phyloP scores from a whole-genome alignment of 148 eudicot species.

The Diospyros kaki region DNA sequence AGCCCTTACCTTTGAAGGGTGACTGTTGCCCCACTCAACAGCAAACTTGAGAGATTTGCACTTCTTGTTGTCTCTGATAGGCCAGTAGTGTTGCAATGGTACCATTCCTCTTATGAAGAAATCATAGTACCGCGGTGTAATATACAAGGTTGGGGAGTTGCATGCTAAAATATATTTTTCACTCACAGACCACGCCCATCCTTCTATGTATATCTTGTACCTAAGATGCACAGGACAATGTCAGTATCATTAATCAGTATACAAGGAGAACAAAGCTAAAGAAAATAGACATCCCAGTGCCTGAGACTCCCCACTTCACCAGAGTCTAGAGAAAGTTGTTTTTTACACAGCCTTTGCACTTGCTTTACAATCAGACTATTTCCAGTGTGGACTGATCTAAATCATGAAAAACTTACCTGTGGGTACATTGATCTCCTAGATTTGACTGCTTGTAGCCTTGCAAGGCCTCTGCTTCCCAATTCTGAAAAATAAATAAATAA shows the following conservation, averaged over 20 bases:
- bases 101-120: constrained; percentile 43
- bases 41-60: constrained; percentile 60
- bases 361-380: too few species aligned
- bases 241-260: background rate
- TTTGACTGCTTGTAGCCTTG: constrained; percentile 42
- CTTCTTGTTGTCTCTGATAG: constrained; percentile 34
- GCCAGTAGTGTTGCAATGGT: constrained; percentile 57
- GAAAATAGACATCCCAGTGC: background rate
- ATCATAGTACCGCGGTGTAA: constrained; percentile 37
- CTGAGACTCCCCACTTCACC: too few species aligned
- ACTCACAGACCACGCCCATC: constrained; percentile 76
- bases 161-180: constrained; percentile 61
- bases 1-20: constrained; percentile 34
- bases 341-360: too few species aligned
- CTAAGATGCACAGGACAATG: constrained; percentile 11
- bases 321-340: too few species aligned
- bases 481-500: constrained; percentile 13
- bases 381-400: too few species aligned
- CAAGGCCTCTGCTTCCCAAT: constrained; percentile 29
- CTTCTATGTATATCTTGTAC: constrained; percentile 62
- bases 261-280: background rate
- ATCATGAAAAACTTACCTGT: constrained; percentile 15
- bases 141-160: constrained; percentile 49
- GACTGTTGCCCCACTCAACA: constrained; percentile 63
- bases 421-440: constrained; percentile 48